These are phyloP conservation scores for Gremmenia infestans DNA, from an alignment of 2,329 filamentous ascomycete species.

Conservation along the genomic window DNA sequence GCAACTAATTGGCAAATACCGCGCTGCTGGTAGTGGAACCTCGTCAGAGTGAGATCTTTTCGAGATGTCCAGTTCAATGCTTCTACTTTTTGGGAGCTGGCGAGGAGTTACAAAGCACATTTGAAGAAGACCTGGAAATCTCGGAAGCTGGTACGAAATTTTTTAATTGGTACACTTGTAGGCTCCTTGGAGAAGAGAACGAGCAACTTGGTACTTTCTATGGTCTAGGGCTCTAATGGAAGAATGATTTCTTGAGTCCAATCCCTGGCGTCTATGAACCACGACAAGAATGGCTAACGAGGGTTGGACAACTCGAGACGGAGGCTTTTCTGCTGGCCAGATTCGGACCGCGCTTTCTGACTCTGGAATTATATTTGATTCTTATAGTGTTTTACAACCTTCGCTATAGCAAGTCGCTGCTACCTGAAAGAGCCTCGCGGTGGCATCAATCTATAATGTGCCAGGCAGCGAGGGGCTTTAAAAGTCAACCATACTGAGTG, in stretches of 20 bases:
- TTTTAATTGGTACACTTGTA: not conserved
- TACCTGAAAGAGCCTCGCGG: too few relatives aligned
- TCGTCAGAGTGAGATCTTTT: not conserved
- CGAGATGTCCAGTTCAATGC: not conserved
- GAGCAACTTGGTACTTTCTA: conserved; percentile 12
- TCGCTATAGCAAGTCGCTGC: too few relatives aligned
- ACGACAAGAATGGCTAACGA: conserved; percentile 2
- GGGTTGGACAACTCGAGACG: conserved; percentile 10
- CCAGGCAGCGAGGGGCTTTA: too few relatives aligned
- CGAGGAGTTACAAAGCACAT: conserved; percentile 10
- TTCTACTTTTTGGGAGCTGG: conserved; percentile 8
- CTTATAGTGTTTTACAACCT: conserved; percentile 2
- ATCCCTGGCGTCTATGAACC: conserved; percentile 15
- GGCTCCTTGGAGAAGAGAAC: conserved; percentile 13
- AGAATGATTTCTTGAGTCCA: conserved; percentile 13
- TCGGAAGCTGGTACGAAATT: conserved; percentile 6
- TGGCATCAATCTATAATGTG: too few relatives aligned
- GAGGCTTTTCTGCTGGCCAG: conserved; percentile 11
- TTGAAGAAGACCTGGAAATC: conserved; percentile 6
- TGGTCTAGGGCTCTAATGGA: conserved; percentile 8
- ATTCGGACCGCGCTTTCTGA: conserved; percentile 11
- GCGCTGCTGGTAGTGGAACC: not conserved
- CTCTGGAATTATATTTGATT: conserved; percentile 10
- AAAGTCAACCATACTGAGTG: too few relatives aligned
- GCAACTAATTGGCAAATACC: conserved; percentile 9